These are phyloP conservation scores for Fusarium nurragi DNA, from an alignment of 2,329 filamentous ascomycete genomes.

Conservation along the genomic window DNA sequence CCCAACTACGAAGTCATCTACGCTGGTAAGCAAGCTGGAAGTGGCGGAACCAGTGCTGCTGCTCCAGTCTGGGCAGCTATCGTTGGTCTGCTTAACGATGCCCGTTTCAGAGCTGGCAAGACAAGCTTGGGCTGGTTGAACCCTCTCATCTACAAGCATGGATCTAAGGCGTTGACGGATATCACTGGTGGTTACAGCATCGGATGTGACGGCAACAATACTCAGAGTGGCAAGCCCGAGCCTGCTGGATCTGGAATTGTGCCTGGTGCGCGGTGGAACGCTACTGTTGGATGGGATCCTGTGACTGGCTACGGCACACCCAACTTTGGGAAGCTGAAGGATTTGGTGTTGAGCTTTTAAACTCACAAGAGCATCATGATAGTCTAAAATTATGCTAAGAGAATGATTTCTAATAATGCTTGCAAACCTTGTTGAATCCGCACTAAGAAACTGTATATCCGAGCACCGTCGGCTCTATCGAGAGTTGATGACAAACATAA, in stretches of 20 bases:
- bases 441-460: background rate
- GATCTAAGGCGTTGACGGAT: constrained; percentile 29
- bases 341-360: constrained; percentile 12
- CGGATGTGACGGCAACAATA: constrained; percentile 45
- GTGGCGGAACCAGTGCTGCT: constrained; percentile 54
- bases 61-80: constrained; percentile 60
- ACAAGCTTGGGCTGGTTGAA: constrained; percentile 61
- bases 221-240: constrained; percentile 19
- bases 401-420: background rate
- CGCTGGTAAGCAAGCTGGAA: constrained; percentile 38
- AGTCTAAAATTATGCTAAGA: background rate
- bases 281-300: constrained; percentile 37
- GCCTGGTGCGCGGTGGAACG: constrained; percentile 36
- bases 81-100: constrained; percentile 60
- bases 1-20: constrained; percentile 59
- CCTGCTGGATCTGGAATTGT: constrained; percentile 25
- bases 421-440: background rate
- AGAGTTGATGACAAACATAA: background rate
- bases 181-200: constrained; percentile 47
- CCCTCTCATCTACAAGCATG: constrained; percentile 53
- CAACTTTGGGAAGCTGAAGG: constrained; percentile 36
- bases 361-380: background rate
- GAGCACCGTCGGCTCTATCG: background rate
- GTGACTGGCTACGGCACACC: constrained; percentile 34
- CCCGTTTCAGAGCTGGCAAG: constrained; percentile 54